Evolutionary conservation across 2,329 filamentous ascomycete species (phyloP), one percentile per base, ranked within the genome.

Genomic region (Sporothrix dimorphospora): DNA sequence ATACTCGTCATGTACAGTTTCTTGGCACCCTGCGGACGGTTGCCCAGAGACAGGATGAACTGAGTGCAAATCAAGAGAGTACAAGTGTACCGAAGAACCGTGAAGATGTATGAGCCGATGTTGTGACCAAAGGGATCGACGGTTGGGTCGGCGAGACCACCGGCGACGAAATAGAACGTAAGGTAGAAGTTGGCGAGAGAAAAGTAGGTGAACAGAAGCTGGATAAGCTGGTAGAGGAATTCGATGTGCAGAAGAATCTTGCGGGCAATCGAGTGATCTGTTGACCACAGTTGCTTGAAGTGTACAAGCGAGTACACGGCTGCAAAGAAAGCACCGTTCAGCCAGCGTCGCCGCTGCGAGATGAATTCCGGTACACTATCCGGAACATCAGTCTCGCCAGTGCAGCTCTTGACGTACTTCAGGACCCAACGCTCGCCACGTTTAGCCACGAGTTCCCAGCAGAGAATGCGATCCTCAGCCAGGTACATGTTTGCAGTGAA

Each of bases 401-500:
- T 97, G 74, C 96, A 97, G 76, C 91, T 92, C 85, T 97, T 97
- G 75, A 99, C 97, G 78, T 98, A 99, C 82, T 98, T 98, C 82
- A 99, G 83, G 75, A 99, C 94, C 96, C 96, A 99, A 84, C 93
- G 89, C 81, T 98, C 96, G 76, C 90, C 93, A 72, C 94, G 88
- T 83, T 99, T 99, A 0, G 96, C 96, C 0, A 99, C 96, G 76
- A 99, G 82, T 85, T 99, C 96, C 86, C 97, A 99, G 82, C 96
- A 99, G 47, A 99, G 90, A 79, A 99, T 99, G 86, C 96, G 93
- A 87, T 99, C 96, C 80, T 99, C 96, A 71, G 96, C 96, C 72
- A 99, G 88, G 79, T 98, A 99, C 96, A 99, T 99, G 82, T 99
- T 99, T 76, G 96, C 95, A 2, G 95, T 97, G 83, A 99, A 99